Evolutionary conservation across 129 eudicot species (phyloP).

Genomic region (Flaveria ramosissima): DNA sequence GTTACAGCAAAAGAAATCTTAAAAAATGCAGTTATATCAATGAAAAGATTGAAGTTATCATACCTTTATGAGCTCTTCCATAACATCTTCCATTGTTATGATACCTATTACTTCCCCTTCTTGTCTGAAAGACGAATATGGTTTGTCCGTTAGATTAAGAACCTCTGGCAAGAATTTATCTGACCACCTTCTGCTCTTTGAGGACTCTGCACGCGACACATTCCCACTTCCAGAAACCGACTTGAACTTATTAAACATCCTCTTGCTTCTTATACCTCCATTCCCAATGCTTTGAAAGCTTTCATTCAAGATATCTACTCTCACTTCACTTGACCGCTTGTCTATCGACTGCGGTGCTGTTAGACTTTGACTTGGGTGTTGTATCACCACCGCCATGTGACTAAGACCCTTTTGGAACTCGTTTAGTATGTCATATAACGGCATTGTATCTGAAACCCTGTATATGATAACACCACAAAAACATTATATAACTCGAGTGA

Average conservation of each 20-base stretch:
- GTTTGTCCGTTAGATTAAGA: constrained; percentile 42
- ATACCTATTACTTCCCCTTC: constrained; percentile 71
- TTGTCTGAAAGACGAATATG: constrained; percentile 43
- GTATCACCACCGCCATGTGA: constrained; percentile 78
- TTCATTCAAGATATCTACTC: constrained; percentile 53
- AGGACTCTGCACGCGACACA: constrained; percentile 41
- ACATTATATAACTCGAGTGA: too few relatives aligned
- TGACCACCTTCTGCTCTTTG: constrained; percentile 63
- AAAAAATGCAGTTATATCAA: neutral
- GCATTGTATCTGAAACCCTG: constrained; percentile 71
- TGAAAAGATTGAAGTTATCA: neutral
- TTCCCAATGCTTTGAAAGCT: constrained; percentile 33
- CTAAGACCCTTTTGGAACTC: constrained; percentile 81
- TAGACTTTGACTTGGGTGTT: constrained; percentile 32
- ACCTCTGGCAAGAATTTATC: constrained; percentile 52
- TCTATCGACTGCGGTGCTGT: constrained; percentile 24
- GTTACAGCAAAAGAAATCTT: neutral
- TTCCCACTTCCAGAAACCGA: constrained; percentile 30
- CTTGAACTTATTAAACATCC: constrained; percentile 46
- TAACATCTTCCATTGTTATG: constrained; percentile 77
- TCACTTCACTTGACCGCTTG: constrained; percentile 37
- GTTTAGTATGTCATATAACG: constrained; percentile 59
- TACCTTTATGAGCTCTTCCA: constrained; percentile 64
- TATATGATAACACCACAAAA: constrained; percentile 14
- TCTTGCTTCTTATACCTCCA: constrained; percentile 41